Conservation (phyloP, 768 basidiomycete species). For the Russula griseocarnosa region DNA sequence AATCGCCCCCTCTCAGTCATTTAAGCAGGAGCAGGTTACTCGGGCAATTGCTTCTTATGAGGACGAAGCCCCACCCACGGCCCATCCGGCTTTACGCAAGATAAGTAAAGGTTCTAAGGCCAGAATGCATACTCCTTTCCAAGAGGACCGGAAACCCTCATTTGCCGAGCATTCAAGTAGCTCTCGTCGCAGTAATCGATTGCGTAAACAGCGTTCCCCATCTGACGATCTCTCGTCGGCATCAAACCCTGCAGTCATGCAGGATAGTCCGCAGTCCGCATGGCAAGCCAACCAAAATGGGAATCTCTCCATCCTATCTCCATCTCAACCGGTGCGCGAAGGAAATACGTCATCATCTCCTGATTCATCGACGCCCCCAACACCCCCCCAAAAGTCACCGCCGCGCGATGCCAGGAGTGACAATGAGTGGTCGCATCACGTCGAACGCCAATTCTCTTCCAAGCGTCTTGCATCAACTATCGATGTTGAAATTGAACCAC, state of each 20-base stretch:
- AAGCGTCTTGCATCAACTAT: neutral
- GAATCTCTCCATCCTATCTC: neutral
- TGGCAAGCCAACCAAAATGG: neutral
- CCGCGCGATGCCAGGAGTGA: neutral
- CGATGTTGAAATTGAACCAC: slow-evolving; percentile 18
- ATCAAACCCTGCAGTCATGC: neutral
- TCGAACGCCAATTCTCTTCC: slow-evolving; percentile 2
- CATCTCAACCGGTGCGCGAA: neutral
- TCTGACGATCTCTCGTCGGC: neutral
- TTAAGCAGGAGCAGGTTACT: slow-evolving; percentile 8
- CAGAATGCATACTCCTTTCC: neutral
- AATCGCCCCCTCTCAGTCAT: neutral
- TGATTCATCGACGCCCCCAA: slow-evolving; percentile 4
- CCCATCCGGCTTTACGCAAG: slow-evolving; percentile 19
- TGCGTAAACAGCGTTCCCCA: neutral
- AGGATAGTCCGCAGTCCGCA: neutral
- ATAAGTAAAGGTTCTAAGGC: slow-evolving; percentile 5
- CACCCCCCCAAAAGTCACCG: slow-evolving; percentile 15
- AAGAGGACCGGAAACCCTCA: slow-evolving; percentile 1
- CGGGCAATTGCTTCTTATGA: slow-evolving; percentile 7
- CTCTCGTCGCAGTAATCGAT: slow-evolving; percentile 6
- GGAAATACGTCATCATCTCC: neutral
- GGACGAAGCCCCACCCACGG: slow-evolving; percentile 18
- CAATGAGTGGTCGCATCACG: slow-evolving; percentile 4
- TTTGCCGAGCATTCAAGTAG: slow-evolving; percentile 1